Base-by-base conservation (phyloP, 2,329 filamentous ascomycete genomes). In the Alternaria dauci region DNA sequence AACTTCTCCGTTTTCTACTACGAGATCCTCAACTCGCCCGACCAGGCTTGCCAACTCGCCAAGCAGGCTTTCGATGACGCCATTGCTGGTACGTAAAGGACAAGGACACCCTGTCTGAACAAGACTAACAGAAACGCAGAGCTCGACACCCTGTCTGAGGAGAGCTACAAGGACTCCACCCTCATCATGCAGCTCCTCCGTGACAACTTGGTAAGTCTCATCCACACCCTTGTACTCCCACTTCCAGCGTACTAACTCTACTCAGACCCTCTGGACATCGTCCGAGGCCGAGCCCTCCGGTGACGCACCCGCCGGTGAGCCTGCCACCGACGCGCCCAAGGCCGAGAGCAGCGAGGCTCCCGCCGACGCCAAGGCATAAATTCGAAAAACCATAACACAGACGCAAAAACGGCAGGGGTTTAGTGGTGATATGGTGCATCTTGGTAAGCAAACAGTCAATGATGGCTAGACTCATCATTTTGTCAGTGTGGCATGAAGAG, bases 1-100 rank as follows among this genome's bases (percentile, higher is more conserved):
- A 96, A 96, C 90, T 96, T 96, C 87, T 97, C 94, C 70, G 94
- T 97, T 78, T 98, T 97, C 88, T 98, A 98, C 90, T 99, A 99
- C 83, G 92, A 99, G 89, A 99, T 98, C 81, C 87, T 98, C 78
- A 99, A 98, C 87, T 93, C 94, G 43, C 94, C 94, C 68, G 95
- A 98, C 82, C 94, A 96, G 85, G 94, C 94, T 79, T 97, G 94
- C 90, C 94, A 97, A 82, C 89, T 97, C 73, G 94, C 93, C 82
- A 96, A 96, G 89, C 92, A 94, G 82, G 92, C 92, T 61, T 96
- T 96, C 78, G 93, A 96, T 78, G 94, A 98, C 83, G 94, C 94
- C 71, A 97, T 97, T 88, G 94, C 94, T 76, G 87, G 87, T 89
- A 80, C 68, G 84, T 84, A 42, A 23, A 48, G 42, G 52, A 43